Evolutionary conservation across 2,329 filamentous ascomycete species (phyloP).

Genomic region (Thyridium curvatum): DNA sequence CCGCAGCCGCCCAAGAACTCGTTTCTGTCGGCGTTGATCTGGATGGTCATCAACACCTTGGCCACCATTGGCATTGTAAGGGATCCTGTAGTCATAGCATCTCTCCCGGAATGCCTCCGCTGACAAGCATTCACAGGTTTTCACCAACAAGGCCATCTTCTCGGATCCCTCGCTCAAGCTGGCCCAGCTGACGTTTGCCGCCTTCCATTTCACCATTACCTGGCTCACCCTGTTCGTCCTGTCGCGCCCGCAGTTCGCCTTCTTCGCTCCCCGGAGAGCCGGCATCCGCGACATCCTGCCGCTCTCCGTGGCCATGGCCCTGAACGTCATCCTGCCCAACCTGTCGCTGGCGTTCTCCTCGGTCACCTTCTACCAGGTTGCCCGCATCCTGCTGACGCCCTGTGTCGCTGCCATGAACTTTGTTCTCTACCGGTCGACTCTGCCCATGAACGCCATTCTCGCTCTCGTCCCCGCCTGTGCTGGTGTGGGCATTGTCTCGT

Average conservation of each 20-base stretch:
- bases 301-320: conserved; percentile 59
- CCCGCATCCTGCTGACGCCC: conserved; percentile 60
- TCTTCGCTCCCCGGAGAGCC: conserved; percentile 53
- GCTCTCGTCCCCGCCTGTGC: conserved; percentile 55
- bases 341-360: conserved; percentile 61
- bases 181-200: conserved; percentile 59
- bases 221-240: conserved; percentile 56
- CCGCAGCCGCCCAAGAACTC: conserved; percentile 25
- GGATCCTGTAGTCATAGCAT: conserved; percentile 3
- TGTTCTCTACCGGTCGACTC: conserved; percentile 48
- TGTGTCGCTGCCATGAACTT: conserved; percentile 60
- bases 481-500: conserved; percentile 61
- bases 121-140: conserved; percentile 42
- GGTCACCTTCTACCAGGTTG: conserved; percentile 66
- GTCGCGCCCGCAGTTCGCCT: conserved; percentile 49
- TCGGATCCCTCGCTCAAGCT: conserved; percentile 54
- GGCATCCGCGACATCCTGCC: conserved; percentile 53
- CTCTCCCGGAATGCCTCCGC: not conserved
- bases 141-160: conserved; percentile 67
- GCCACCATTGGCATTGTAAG: conserved; percentile 58
- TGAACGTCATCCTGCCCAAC: conserved; percentile 65
- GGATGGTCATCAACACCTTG: conserved; percentile 56
- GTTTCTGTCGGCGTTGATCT: conserved; percentile 35
- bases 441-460: conserved; percentile 46
- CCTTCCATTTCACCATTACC: conserved; percentile 64